Evolutionary conservation across 768 basidiomycete species (phyloP).

Genomic region (Russula olivacea): DNA sequence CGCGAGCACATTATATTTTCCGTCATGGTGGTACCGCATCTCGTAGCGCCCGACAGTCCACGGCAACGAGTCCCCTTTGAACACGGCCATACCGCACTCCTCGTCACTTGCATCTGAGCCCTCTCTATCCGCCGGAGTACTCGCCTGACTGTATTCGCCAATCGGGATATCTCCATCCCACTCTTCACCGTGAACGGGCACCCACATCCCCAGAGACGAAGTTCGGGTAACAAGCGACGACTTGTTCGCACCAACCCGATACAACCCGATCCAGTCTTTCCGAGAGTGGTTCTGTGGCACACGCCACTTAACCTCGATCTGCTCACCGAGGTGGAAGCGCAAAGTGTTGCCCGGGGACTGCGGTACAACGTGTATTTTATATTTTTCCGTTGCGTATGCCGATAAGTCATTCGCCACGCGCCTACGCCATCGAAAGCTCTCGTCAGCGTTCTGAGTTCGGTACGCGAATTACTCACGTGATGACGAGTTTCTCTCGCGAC

Average conservation of each 20-base stretch:
- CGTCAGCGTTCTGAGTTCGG: neutral
- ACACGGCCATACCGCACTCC: slow-evolving; percentile 61
- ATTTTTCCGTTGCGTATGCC: slow-evolving; percentile 72
- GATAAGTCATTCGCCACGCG: slow-evolving; percentile 81
- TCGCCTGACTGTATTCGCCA: slow-evolving; percentile 34
- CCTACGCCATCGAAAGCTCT: slow-evolving; percentile 33
- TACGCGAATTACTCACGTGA: slow-evolving; percentile 57
- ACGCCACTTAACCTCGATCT: slow-evolving; percentile 80
- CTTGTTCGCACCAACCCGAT: slow-evolving; percentile 83
- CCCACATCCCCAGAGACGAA: slow-evolving; percentile 86
- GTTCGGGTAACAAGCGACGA: slow-evolving; percentile 77
- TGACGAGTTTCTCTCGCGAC: slow-evolving; percentile 83
- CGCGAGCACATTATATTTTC: slow-evolving; percentile 94
- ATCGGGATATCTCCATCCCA: slow-evolving; percentile 86
- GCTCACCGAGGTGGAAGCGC: slow-evolving; percentile 86
- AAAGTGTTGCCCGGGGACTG: slow-evolving; percentile 46
- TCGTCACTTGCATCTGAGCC: slow-evolving; percentile 35
- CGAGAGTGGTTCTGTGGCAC: slow-evolving; percentile 83
- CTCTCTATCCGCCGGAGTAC: slow-evolving; percentile 24
- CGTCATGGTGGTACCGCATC: slow-evolving; percentile 92
- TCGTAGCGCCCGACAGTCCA: slow-evolving; percentile 88
- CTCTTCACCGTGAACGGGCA: slow-evolving; percentile 84
- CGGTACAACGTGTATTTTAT: slow-evolving; percentile 58
- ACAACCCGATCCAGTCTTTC: slow-evolving; percentile 95
- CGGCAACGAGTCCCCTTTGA: slow-evolving; percentile 74